Conservation (phyloP, 2,329 filamentous ascomycete species). For the Thermochaetoides dissita region DNA sequence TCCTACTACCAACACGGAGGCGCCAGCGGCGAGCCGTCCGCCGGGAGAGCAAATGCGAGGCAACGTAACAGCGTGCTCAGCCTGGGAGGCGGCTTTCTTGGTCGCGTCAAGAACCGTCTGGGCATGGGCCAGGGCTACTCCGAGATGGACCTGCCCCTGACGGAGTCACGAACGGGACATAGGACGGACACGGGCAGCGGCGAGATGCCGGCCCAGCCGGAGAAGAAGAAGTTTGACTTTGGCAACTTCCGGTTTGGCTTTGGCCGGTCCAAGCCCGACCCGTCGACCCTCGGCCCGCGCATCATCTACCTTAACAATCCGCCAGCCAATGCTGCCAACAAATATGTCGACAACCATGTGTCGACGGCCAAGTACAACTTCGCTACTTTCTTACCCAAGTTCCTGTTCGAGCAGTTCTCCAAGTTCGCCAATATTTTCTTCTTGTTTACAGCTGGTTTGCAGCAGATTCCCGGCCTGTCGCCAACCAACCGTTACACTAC, state of each 20-base stretch:
- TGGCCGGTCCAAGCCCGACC: slow-evolving; percentile 70
- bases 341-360: slow-evolving; percentile 91
- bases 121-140: slow-evolving; percentile 84
- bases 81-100: slow-evolving; percentile 75
- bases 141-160: slow-evolving; percentile 95
- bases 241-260: slow-evolving; percentile 88
- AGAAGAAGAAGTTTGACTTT: slow-evolving; percentile 47
- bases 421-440: slow-evolving; percentile 99
- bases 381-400: slow-evolving; percentile 87
- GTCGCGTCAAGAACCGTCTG: slow-evolving; percentile 76
- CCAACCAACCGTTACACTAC: slow-evolving; percentile 94
- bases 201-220: slow-evolving; percentile 14
- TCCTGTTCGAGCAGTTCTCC: slow-evolving; percentile 94
- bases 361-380: slow-evolving; percentile 97
- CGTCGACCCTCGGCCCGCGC: slow-evolving; percentile 77
- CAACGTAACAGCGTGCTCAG: slow-evolving; percentile 82
- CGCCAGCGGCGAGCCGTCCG: slow-evolving; percentile 28
- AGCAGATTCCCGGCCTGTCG: slow-evolving; percentile 89
- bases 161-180: slow-evolving; percentile 49
- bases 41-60: slow-evolving; percentile 29
- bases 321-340: slow-evolving; percentile 75
- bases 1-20: slow-evolving; percentile 71
- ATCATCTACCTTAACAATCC: slow-evolving; percentile 95
- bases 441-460: slow-evolving; percentile 86
- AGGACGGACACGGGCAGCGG: slow-evolving; percentile 26